Conservation (phyloP, 1,284 basidiomycete species). For the Cystobasidium slooffiae region DNA sequence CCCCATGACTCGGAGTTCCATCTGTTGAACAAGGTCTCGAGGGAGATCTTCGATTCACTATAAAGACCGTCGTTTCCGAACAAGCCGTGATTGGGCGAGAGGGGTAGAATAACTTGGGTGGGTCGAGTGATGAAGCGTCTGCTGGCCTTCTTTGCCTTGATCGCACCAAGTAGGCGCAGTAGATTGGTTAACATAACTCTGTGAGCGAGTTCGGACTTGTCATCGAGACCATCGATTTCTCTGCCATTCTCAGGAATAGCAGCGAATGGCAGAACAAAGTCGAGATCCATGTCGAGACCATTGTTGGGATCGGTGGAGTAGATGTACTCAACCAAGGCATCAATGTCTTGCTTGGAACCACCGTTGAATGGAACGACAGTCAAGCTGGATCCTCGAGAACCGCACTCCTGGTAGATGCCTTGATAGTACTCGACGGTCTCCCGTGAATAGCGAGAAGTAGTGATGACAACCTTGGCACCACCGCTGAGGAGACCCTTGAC, state of each 20-base stretch:
- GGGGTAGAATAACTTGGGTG: slow-evolving; percentile 94
- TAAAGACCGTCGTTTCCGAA: slow-evolving; percentile 98
- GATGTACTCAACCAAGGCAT: slow-evolving; percentile 96
- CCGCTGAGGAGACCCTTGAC: slow-evolving; percentile 94
- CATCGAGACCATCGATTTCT: slow-evolving; percentile 94
- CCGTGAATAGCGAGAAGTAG: slow-evolving; percentile 92
- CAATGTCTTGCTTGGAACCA: slow-evolving; percentile 95
- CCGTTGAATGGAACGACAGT: slow-evolving; percentile 99
- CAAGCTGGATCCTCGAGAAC: slow-evolving; percentile 89
- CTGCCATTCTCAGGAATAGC: slow-evolving; percentile 98
- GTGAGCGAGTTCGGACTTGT: slow-evolving; percentile 96
- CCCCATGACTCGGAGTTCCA: slow-evolving; percentile 99
- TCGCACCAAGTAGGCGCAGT: slow-evolving; percentile 89
- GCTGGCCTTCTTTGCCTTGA: slow-evolving; percentile 97
- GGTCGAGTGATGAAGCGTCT: slow-evolving; percentile 95
- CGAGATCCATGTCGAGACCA: slow-evolving; percentile 89
- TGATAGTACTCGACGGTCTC: slow-evolving; percentile 98
- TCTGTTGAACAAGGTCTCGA: slow-evolving; percentile 96
- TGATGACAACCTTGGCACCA: slow-evolving; percentile 94
- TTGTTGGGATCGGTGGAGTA: slow-evolving; percentile 69
- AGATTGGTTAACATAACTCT: slow-evolving; percentile 76
- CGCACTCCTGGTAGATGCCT: slow-evolving; percentile 93
- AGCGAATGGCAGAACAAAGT: slow-evolving; percentile 97
- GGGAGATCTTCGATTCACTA: slow-evolving; percentile 96
- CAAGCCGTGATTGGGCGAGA: slow-evolving; percentile 96